Evolutionary conservation across 1,284 basidiomycete species (phyloP).

Genomic region (Neonothopanus nambi): DNA sequence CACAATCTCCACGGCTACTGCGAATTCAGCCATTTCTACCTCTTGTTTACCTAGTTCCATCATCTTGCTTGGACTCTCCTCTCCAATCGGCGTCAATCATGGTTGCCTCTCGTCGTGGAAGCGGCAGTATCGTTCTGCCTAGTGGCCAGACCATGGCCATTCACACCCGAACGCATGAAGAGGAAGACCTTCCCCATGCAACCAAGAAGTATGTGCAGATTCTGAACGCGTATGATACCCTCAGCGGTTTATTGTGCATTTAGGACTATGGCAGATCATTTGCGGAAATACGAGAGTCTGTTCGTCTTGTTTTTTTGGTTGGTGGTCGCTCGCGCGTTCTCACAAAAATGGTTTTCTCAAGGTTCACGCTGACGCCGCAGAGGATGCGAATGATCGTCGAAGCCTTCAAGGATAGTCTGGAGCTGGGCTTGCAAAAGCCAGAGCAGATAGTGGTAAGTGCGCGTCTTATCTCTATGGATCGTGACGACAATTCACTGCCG

Average conservation of each 20-base stretch:
- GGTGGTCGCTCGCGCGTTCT: not conserved
- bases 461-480: not conserved
- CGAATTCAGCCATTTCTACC: too few species aligned
- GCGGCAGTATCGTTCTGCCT: conserved; percentile 70
- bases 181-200: conserved; percentile 82
- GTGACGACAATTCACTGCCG: not conserved
- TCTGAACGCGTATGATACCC: conserved; percentile 8
- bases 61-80: conserved; percentile 1
- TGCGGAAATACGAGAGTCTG: conserved; percentile 85
- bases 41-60: not conserved
- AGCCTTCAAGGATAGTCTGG: conserved; percentile 91
- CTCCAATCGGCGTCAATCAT: conserved; percentile 34
- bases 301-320: conserved; percentile 40
- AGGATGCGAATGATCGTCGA: conserved; percentile 97
- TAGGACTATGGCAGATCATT: conserved; percentile 87
- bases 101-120: conserved; percentile 72
- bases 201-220: conserved; percentile 65
- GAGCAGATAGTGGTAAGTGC: conserved; percentile 86
- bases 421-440: conserved; percentile 81
- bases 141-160: conserved; percentile 76
- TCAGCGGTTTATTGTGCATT: conserved; percentile 20
- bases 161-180: conserved; percentile 78
- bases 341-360: conserved; percentile 27
- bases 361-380: conserved; percentile 87
- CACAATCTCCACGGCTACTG: too few species aligned